Evolutionary conservation across 2,329 filamentous ascomycete species (phyloP), one percentile per base, ranked within the genome.

Genomic region (Aspergillus luchuensis): DNA sequence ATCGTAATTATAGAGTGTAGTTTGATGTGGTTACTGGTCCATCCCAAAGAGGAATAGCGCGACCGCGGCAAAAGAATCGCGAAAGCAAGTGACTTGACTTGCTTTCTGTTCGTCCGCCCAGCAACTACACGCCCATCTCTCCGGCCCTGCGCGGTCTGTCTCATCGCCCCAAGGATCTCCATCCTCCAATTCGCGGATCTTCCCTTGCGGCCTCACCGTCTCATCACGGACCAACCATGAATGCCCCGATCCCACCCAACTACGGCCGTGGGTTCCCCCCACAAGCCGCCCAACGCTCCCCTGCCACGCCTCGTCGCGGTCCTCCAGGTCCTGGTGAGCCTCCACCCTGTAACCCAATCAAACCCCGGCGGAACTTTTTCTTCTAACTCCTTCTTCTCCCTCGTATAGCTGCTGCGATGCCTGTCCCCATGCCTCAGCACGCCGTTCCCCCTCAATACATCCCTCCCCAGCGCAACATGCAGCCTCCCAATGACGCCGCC

Each of bases 401-500:
- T 45, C 19, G 45, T 63, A 45, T 58, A 69, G 69, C 69, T 51
- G 64, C 61, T 48, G 67, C 71, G 59, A 76, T 79, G 71, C 70
- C 74, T 15, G 72, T 76, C 33, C 68, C 71, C 10, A 70, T 76
- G 65, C 66, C 72, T 41, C 75, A 76, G 59, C 76, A 79, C 59
- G 70, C 75, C 19, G 70, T 75, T 21, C 70, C 76, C 48, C 70
- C 73, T 23, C 77, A 78, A 57, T 75, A 76, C 60, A 70, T 78
- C 63, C 63, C 75, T 25, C 66, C 71, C 21, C 74, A 75, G 65
- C 76, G 76, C 60, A 68, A 70, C 57, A 74, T 72, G 38, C 74
- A 75, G 43, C 39, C 25, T 48, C 73, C 74, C 25, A 76, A 74
- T 33, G 76, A 79, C 48, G 71, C 73, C 64, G 88, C 90, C 49